phyloP scores from a whole-genome alignment of 305 asterid genomes.

The Fraxinus albicans region DNA sequence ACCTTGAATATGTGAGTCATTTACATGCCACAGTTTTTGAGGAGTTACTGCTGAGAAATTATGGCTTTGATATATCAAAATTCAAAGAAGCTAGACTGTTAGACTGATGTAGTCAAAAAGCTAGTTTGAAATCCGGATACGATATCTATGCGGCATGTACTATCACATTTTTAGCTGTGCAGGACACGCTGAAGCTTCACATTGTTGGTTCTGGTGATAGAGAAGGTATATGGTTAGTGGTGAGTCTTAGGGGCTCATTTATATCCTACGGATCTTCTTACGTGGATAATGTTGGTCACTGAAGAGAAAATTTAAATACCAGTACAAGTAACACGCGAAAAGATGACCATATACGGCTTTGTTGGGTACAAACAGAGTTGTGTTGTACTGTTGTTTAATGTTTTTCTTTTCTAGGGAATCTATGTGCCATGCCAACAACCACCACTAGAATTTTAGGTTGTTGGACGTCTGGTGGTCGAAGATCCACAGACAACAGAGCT shows the following conservation, averaged over 20 bases:
- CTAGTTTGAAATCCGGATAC: neutral
- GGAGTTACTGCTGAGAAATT: slow-evolving; percentile 1
- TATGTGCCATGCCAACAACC: neutral
- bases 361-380: neutral
- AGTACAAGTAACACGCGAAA: neutral
- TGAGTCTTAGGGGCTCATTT: neutral
- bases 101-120: neutral
- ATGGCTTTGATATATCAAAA: neutral
- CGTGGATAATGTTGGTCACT: neutral
- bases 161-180: neutral
- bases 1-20: neutral
- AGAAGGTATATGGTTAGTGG: neutral
- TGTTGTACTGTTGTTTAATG: neutral
- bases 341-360: neutral
- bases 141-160: neutral
- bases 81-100: slow-evolving; percentile 17
- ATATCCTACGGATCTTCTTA: neutral
- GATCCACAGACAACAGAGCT: neutral
- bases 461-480: neutral
- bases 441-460: neutral
- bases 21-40: slow-evolving; percentile 1
- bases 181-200: neutral
- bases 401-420: neutral
- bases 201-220: slow-evolving; percentile 4
- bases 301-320: neutral